Base-by-base conservation (phyloP, 148 eudicot genomes). In the Silene conica region DNA sequence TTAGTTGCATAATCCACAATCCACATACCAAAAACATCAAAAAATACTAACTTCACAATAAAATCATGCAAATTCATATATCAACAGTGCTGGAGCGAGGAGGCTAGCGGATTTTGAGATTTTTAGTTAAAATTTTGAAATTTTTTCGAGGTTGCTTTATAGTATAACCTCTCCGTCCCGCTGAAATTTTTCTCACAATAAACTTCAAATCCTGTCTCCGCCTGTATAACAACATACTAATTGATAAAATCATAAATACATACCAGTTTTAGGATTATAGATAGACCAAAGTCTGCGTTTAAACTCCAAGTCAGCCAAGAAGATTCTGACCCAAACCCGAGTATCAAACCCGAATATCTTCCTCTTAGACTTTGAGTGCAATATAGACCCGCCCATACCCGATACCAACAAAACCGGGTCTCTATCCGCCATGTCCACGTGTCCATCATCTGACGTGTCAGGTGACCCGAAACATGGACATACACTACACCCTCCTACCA, bases 321-420 rank as follows among this genome's bases (percentile, higher is more conserved):
- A 81, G 25, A 92, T 80, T 69, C 97, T 78, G 60, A 92, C 97
- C 97, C 97, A 92, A 48, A 92, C 93, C 83, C 97, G 93, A 60
- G 84, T 86, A 73, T 89, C 83, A 23, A 70, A 85, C 76, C 89
- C 85, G 64, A 79, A 80, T 8, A 73, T 81, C 80, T 78, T 87
- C 73, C 48, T 83, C 89, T 87, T 90, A 0, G 89, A 79, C 86
- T 79, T 87, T 0, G 96, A 88, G 55, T 89, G 74, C 4, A 92
- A 78, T 50, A 92, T 90, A 63, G 96, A 81, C n/a, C 96, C 96
- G 0, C 89, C 96, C 62, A 90, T 81, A 52, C 96, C 96, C 38
- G 92, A 79, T 0, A 91, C 84, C 59, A 91, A 79, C 2, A 91
- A 58, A 48, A 91, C 89, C 73, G 96, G 96, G 85, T 91, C 91